A percentile compares a stretch with the other conserved stretches of the same genome.
These are phyloP conservation scores for Penicillium crystallinum DNA, from an alignment of 495 filamentous ascomycete species.

Conservation along the genomic window DNA sequence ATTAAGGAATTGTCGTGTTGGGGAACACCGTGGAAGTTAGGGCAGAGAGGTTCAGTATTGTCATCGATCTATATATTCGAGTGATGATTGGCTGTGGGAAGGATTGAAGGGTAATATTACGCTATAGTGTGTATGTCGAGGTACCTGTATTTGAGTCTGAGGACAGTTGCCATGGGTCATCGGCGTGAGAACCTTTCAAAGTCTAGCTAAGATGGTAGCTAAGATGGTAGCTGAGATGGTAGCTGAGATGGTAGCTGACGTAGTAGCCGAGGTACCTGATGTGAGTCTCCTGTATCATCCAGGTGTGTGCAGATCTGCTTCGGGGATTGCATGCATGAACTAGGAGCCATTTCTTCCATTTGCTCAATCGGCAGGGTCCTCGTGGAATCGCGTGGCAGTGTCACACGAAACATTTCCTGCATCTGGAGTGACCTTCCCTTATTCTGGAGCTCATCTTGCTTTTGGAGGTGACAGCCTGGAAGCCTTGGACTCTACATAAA, in stretches of 20 bases:
- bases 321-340: too few relatives aligned
- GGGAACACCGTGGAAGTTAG: constrained; percentile 10
- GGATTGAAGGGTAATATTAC: constrained; percentile 10
- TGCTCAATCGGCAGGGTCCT: not conserved
- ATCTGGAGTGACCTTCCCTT: constrained; percentile 9
- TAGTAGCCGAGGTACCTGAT: too few relatives aligned
- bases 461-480: not conserved
- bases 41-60: constrained; percentile 14
- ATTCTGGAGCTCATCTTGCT: too few relatives aligned
- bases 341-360: too few relatives aligned
- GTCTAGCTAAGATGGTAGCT: too few relatives aligned
- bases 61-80: not conserved
- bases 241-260: too few relatives aligned
- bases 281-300: too few relatives aligned
- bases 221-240: too few relatives aligned
- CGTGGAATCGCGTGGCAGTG: not conserved
- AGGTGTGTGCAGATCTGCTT: too few relatives aligned
- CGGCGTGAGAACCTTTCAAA: too few relatives aligned
- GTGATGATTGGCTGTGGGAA: constrained; percentile 13
- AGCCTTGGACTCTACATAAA: constrained; percentile 9
- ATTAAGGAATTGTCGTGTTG: too few relatives aligned
- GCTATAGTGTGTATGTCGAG: not conserved
- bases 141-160: constrained; percentile 6
- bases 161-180: not conserved
- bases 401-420: not conserved